Base-by-base conservation (phyloP, 202 grass and related monocot species). In the Zizania palustris region DNA sequence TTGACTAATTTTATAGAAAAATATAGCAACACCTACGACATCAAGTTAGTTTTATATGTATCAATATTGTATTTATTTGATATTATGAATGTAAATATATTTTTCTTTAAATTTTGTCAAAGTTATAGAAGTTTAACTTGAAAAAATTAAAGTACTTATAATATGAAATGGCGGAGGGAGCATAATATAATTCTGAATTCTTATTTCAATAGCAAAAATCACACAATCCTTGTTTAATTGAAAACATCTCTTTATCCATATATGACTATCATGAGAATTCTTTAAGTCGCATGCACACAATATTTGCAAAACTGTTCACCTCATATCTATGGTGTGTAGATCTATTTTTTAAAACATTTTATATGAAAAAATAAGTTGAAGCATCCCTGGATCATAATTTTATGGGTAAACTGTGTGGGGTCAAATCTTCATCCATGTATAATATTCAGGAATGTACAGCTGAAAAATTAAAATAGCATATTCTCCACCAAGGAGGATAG, bases 381-480 rank as follows among this genome's bases (percentile, higher is more conserved):
- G 48, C 48, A 14, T 14, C 45, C 13, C 5, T 10, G 46, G 12
- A 75, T 75, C 51, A 3, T 76, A 33, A 50, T 68, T 60, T 71
- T 11, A 7, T 42, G 38, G 12, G 49, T 72, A 36, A 57, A 74
- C 15, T 2, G 21, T 67, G 43, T 8, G 59, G 65, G 7, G 16
- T 45, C 42, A 49, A 58, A 77, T 66, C 53, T 57, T 41, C 7
- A 77, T 42, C 50, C 59, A n/a, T 9, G 60, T 35, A 5, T 73
- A 50, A 22, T 48, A 64, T 57, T 46, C 38, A 22, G 81, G 9
- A 33, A 34, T 54, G 69, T 63, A 69, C n/a, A 74, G 9, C 37
- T 68, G 45, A 72, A 72, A 12, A 33, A 12, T 22, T 0, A 5
- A 75, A 51, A 81, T 19, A 76, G 71, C 18, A 65, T 59, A 49